Evolutionary conservation across 306 rosid genomes (phyloP), one percentile per base, ranked within the genome.

Genomic region (Dicorynia guianensis): DNA sequence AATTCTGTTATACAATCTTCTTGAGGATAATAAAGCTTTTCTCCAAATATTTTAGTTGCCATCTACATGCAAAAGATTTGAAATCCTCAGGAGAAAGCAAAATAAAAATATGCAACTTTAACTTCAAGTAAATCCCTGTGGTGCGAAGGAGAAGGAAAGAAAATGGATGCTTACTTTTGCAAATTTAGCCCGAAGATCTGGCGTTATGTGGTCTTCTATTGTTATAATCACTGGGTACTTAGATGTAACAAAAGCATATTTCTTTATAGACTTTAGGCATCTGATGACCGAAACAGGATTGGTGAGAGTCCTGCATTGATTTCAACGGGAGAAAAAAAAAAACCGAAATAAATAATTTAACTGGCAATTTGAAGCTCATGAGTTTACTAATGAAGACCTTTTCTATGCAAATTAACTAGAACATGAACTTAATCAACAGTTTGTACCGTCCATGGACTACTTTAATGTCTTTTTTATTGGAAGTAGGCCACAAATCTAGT

Each of bases 391-490:
- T 25, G 30, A 25, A 25, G 30, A 25, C 2, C 30, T 25, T 25
- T 25, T 25, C 30, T 25, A 25, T 25, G 30, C 30, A 25, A 25
- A 25, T 25, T 1, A 25, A 25, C 30, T 25, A 25, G 1, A 25
- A 55, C 58, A 60, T 44, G 8, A 18, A 53, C 33, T 71, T 69
- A 56, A 54, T 42, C 25, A 55, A 67, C 14, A 64, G 38, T 54
- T 61, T 42, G 46, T 90, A 93, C 98, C 98, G 87, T 83, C 98
- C 98, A 83, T 95, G 98, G 73, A 69, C 90, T 63, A 95, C 97
- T 83, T 79, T 83, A 63, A 95, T 87, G 15, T 90, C 89, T 52
- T 92, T 91, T 76, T 89, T 95, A 7, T 85, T 66, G n/a, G 83
- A 61, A 63, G 91, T 85, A 42, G 98, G 98, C 98, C 98, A 95